Percentiles rank a stretch among this genome's conserved stretches.
Conservation (phyloP, 306 rosid genomes). For the Trifolium dubium region DNA sequence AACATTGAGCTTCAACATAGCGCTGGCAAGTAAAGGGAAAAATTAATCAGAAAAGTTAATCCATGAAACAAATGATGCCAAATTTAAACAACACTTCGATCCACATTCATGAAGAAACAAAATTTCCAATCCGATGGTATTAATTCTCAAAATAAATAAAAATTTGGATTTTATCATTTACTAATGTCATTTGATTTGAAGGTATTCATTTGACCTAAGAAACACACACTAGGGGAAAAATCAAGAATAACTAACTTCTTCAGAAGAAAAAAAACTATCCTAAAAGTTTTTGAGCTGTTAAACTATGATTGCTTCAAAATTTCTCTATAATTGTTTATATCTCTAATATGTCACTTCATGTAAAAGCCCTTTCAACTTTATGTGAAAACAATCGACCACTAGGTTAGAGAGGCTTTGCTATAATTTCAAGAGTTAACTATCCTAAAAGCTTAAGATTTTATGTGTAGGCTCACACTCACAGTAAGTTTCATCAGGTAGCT, state of each 20-base stretch:
- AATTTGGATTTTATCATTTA: background rate
- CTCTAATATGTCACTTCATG: background rate
- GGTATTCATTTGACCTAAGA: conserved; percentile 4
- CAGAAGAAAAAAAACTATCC: background rate
- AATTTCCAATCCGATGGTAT: background rate
- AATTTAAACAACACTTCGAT: no score
- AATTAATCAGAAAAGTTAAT: conserved; percentile 25
- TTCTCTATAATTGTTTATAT: background rate
- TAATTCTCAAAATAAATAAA: background rate
- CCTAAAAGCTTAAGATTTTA: conserved; percentile 2
- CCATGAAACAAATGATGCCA: conserved; percentile 10
- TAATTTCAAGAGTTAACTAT: conserved; percentile 15
- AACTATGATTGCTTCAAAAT: no score
- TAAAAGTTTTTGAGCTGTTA: background rate
- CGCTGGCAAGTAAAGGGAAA: conserved; percentile 64
- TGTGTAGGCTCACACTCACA: background rate
- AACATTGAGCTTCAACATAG: conserved; percentile 97
- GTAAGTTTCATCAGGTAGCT: background rate
- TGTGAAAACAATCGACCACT: background rate
- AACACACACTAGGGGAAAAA: background rate
- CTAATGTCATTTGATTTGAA: background rate
- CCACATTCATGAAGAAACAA: background rate
- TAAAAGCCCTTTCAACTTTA: conserved; percentile 14
- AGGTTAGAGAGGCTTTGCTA: background rate
- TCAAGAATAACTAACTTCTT: background rate